These are phyloP conservation scores for Lippia alba DNA, from an alignment of 305 asterid genomes.

Conservation along the genomic window DNA sequence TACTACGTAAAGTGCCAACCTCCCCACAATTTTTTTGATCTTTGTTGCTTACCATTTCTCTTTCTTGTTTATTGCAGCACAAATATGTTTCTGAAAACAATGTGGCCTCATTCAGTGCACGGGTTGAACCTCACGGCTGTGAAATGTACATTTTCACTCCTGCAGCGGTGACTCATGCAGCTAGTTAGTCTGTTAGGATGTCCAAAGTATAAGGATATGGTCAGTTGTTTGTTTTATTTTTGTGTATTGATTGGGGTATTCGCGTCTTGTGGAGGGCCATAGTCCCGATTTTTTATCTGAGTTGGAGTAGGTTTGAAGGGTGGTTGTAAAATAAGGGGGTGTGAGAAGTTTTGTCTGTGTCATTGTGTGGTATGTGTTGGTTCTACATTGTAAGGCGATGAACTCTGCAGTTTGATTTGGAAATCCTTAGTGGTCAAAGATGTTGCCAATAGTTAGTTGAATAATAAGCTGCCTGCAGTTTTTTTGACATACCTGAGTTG, in stretches of 20 bases:
- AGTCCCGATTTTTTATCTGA: not conserved
- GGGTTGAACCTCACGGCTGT: conserved; percentile 47
- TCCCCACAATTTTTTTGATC: not conserved
- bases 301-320: conserved; percentile 7
- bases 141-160: conserved; percentile 55
- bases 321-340: conserved; percentile 22
- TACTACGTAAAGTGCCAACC: not conserved
- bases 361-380: conserved; percentile 12
- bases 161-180: conserved; percentile 32
- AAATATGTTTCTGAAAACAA: conserved; percentile 36
- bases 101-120: conserved; percentile 45
- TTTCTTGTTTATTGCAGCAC: conserved; percentile 42
- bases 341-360: conserved; percentile 2
- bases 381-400: conserved; percentile 10
- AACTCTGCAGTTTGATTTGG: conserved; percentile 4
- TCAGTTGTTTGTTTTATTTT: not conserved
- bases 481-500: too few relatives aligned
- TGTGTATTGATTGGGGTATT: not conserved
- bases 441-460: too few relatives aligned
- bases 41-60: not conserved
- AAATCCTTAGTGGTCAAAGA: not conserved
- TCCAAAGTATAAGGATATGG: not conserved
- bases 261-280: not conserved
- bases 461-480: too few relatives aligned
- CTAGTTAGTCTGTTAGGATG: conserved; percentile 28